Evolutionary conservation across 2,329 filamentous ascomycete species (phyloP).

Genomic region (Penicillium sp.): DNA sequence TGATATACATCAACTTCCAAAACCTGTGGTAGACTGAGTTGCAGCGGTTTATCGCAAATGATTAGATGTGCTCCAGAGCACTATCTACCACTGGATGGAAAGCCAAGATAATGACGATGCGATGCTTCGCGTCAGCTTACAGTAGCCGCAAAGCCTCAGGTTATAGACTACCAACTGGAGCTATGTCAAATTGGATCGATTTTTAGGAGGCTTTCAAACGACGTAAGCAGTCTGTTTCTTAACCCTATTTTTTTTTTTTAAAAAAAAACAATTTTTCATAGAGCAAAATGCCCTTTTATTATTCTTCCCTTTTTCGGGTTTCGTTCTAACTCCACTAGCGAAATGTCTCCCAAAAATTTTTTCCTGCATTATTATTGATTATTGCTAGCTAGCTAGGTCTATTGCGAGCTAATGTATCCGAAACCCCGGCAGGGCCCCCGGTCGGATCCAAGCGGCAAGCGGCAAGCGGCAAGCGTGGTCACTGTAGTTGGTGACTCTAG

Average conservation of each 20-base stretch:
- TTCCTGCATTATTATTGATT: neutral
- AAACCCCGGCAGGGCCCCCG: slow-evolving; percentile 8
- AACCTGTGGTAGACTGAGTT: neutral
- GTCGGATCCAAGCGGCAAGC: slow-evolving; percentile 15
- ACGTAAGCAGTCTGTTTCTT: neutral
- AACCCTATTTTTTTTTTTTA: neutral
- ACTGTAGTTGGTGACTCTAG: neutral
- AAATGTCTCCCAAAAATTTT: neutral
- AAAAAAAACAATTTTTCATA: too few relatives aligned
- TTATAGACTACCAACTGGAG: neutral
- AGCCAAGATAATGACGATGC: neutral
- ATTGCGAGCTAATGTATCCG: neutral
- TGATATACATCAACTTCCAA: neutral
- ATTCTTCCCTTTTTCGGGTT: neutral
- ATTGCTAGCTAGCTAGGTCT: neutral
- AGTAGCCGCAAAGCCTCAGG: neutral
- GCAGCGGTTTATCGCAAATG: neutral
- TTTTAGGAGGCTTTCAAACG: neutral
- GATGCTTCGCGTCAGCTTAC: neutral
- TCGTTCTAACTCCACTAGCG: neutral
- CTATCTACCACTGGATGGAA: neutral
- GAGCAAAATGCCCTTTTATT: neutral
- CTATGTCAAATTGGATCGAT: neutral
- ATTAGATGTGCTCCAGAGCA: too few relatives aligned
- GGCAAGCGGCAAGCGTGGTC: slow-evolving; percentile 14